Conservation (phyloP, 1,284 basidiomycete genomes). For the Sporisorium scitamineum region DNA sequence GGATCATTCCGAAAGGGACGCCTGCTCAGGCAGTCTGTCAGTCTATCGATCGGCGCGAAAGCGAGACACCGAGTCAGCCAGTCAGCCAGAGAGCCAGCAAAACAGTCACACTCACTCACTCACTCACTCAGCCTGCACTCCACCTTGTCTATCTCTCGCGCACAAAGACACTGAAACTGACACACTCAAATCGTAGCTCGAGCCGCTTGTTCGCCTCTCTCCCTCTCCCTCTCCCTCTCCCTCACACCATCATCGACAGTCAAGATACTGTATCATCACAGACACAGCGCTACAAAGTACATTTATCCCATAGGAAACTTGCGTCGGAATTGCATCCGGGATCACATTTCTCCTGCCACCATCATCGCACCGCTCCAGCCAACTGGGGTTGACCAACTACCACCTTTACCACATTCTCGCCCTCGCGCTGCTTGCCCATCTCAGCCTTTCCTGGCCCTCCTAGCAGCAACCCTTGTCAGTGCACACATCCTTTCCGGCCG, state of each 20-base stretch:
- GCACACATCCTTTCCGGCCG: not conserved
- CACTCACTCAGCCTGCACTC: not conserved
- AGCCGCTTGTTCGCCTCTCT: not conserved
- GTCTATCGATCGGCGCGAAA: not conserved
- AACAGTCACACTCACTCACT: not conserved
- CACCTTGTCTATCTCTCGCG: not conserved
- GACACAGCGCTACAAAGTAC: not conserved
- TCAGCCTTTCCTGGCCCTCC: not conserved
- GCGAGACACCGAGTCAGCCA: not conserved
- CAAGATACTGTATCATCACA: slow-evolving; percentile 1
- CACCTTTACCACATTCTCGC: not conserved
- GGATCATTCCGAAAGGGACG: not conserved
- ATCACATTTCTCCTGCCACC: not conserved
- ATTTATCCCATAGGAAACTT: not conserved
- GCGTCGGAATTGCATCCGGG: not conserved
- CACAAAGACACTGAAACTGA: not conserved
- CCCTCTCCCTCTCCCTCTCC: not conserved
- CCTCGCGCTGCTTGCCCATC: too few species aligned
- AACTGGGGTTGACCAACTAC: not conserved
- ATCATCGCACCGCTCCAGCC: not conserved
- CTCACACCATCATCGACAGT: not conserved
- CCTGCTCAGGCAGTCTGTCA: not conserved
- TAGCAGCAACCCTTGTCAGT: not conserved
- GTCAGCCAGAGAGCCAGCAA: not conserved
- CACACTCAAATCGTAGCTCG: too few species aligned